Conservation (phyloP, 768 basidiomycete genomes). For the Sarcomyxa edulis region DNA sequence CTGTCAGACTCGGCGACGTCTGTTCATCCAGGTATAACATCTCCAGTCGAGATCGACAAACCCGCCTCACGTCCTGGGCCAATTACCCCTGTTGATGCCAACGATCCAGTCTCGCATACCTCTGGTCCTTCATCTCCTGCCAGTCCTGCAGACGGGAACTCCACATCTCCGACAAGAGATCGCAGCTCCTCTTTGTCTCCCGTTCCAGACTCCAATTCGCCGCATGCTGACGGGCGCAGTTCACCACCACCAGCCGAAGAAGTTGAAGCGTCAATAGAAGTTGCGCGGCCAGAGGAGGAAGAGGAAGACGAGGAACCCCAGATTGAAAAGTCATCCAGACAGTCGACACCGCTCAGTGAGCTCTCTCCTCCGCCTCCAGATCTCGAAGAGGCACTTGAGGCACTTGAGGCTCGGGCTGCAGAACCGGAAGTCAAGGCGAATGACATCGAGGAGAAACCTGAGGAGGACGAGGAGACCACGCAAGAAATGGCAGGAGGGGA, state of each 20-base stretch:
- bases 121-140: conserved; percentile 17
- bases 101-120: conserved; percentile 12
- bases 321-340: conserved; percentile 37
- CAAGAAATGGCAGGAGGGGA: too few species aligned
- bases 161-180: conserved; percentile 30
- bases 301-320: conserved; percentile 24
- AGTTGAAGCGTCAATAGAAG: conserved; percentile 26
- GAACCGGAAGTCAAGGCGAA: conserved; percentile 17
- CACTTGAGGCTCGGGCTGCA: conserved; percentile 33
- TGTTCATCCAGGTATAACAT: conserved; percentile 1
- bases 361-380: conserved; percentile 55
- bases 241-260: conserved; percentile 20
- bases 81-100: conserved; percentile 16
- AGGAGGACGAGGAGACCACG: too few species aligned
- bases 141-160: conserved; percentile 19
- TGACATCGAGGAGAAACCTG: conserved; percentile 5
- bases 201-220: conserved; percentile 40
- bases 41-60: not conserved
- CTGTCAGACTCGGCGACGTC: conserved; percentile 13
- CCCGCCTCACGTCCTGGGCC: conserved; percentile 9
- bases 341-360: conserved; percentile 73
- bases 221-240: conserved; percentile 10
- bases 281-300: conserved; percentile 15
- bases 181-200: conserved; percentile 56
- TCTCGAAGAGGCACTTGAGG: conserved; percentile 7